Base-by-base conservation (phyloP, 805 yeast genomes). In the Ogataea paradorogensis region DNA sequence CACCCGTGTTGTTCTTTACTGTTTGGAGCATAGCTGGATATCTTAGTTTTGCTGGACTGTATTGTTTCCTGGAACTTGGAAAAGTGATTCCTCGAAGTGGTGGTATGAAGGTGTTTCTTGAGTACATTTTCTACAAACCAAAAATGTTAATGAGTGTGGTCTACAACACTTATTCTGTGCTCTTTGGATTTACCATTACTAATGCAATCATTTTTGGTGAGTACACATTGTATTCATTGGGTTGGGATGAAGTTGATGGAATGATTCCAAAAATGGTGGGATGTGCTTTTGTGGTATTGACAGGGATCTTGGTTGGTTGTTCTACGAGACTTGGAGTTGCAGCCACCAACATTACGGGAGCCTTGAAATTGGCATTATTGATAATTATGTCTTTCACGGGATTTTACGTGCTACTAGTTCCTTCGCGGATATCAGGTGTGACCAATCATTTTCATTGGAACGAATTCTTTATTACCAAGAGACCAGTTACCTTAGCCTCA, bases 101-200 rank as follows among this genome's bases (percentile, higher is more conserved):
- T 3, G 95, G 91, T 0, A 74, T 81, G 28, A 84, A 84, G 53
- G 80, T 78, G 15, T 84, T 84, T 46, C 58, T 84, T 41, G 91
- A 84, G 53, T 76, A 73, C 46, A 76, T 82, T 15, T 84, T 79
- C 55, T 70, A 72, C 35, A 73, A 62, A 44, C 95, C 93, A 0
- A 66, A 62, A 36, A 65, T 77, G 65, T 51, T 75, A 46, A 67
- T 70, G 36, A 71, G 76, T 26, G 80, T 74, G 23, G 58, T 71
- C 1, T 67, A 67, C 45, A 69, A 69, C 50, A 57, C 73, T 2
- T 75, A 66, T 51, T 69, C 76, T 2, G 61, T 76, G 2, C 41
- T 70, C 25, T 73, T 72, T 56, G 82, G 81, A 1, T 73, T 75
- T 52, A 65, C 73, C 16, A 62, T 75, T 22, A 67, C 77, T 41